These are phyloP conservation scores for Huntiella abstrusa DNA, from an alignment of 2,329 filamentous ascomycete species.

Conservation along the genomic window DNA sequence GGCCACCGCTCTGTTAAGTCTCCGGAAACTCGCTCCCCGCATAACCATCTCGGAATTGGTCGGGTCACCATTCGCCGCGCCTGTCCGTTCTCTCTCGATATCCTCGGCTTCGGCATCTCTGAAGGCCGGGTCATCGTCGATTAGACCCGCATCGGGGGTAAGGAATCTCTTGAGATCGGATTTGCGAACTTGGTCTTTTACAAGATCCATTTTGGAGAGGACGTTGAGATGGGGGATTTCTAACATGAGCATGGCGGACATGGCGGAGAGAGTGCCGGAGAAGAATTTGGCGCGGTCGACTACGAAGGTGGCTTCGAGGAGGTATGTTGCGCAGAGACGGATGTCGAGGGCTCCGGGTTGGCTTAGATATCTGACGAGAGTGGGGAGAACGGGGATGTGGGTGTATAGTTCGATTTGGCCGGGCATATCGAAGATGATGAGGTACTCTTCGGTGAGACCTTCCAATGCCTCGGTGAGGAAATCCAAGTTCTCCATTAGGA, in stretches of 20 bases:
- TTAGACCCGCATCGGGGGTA: conserved; percentile 62
- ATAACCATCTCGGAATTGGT: conserved; percentile 49
- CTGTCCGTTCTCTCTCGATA: conserved; percentile 51
- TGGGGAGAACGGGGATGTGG: conserved; percentile 80
- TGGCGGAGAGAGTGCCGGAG: conserved; percentile 81
- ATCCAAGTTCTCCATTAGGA: conserved; percentile 83
- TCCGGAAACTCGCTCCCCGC: conserved; percentile 63
- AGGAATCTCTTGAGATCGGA: conserved; percentile 80
- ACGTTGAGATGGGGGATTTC: conserved; percentile 95
- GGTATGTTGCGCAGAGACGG: conserved; percentile 79
- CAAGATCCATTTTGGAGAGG: conserved; percentile 91
- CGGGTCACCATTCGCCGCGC: conserved; percentile 16
- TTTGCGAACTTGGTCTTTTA: conserved; percentile 74
- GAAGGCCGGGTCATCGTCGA: conserved; percentile 60
- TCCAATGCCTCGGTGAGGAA: conserved; percentile 76
- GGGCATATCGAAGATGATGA: conserved; percentile 97
- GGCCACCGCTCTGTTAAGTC: conserved; percentile 73
- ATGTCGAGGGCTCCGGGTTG: conserved; percentile 68
- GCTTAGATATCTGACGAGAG: conserved; percentile 64
- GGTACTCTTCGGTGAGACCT: conserved; percentile 75
- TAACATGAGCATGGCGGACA: conserved; percentile 98
- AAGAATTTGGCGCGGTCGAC: conserved; percentile 96
- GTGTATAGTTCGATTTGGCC: conserved; percentile 98
- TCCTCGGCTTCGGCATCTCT: conserved; percentile 13
- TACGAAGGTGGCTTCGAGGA: conserved; percentile 90